Evolutionary conservation across 2,329 filamentous ascomycete species (phyloP).

Genomic region (Colletotrichum aenigma): DNA sequence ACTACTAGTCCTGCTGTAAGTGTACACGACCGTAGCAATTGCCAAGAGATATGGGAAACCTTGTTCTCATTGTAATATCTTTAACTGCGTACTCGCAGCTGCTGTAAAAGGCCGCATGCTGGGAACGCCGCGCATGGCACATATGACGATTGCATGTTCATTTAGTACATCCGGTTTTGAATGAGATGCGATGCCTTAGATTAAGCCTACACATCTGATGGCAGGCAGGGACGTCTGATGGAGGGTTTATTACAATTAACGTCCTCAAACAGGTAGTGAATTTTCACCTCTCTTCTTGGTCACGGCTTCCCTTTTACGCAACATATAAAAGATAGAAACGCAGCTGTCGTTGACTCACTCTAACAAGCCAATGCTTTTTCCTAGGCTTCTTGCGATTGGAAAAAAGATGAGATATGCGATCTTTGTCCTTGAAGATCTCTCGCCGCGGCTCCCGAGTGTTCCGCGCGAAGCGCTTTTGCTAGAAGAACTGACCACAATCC

Average conservation of each 20-base stretch:
- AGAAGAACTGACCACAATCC: neutral
- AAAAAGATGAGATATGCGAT: neutral
- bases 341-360: neutral
- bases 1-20: neutral
- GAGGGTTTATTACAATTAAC: rapidly evolving
- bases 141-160: neutral
- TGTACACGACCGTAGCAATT: neutral
- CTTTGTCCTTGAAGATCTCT: neutral
- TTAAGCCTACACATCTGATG: neutral
- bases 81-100: neutral
- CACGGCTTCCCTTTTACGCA: neutral
- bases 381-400: neutral
- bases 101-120: neutral
- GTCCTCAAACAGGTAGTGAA: neutral
- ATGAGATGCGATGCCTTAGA: neutral
- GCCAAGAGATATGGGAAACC: neutral
- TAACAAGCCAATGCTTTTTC: neutral
- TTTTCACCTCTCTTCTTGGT: neutral
- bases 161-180: neutral
- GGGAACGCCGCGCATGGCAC: neutral
- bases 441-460: neutral
- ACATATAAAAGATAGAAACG: neutral
- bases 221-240: neutral
- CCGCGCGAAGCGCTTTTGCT: neutral
- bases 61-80: neutral